phyloP scores from a whole-genome alignment of 805 yeast species.

The Candida methanosorbosa region DNA sequence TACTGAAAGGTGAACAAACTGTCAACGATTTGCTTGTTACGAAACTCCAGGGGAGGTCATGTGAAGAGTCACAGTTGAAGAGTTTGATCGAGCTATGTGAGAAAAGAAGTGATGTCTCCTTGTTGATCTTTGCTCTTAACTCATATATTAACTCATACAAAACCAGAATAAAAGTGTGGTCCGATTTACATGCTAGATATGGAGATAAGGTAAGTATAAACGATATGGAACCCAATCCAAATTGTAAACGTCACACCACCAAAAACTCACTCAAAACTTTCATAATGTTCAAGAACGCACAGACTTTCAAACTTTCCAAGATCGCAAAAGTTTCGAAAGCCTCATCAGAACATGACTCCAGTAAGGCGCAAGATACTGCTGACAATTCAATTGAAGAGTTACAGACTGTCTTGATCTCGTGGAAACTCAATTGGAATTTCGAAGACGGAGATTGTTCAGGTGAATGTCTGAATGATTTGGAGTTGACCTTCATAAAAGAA shows the following conservation, averaged over 20 bases:
- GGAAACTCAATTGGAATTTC: not conserved
- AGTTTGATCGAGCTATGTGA: slow-evolving; percentile 6
- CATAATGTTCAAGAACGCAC: no score
- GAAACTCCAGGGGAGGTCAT: slow-evolving; percentile 3
- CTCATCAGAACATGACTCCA: no score
- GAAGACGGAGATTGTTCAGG: slow-evolving; percentile 1
- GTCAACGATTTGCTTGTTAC: slow-evolving; percentile 6
- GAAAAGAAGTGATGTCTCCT: slow-evolving; percentile 12
- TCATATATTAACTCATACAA: slow-evolving; percentile 13
- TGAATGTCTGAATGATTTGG: not conserved
- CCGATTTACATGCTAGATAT: not conserved
- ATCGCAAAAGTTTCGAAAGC: no score
- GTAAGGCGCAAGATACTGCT: no score
- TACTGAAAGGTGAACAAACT: slow-evolving; percentile 6
- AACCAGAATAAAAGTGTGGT: slow-evolving; percentile 6
- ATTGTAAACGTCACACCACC: no score
- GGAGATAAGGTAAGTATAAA: no score
- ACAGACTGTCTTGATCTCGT: not conserved
- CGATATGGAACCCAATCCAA: no score
- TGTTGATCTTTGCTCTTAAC: slow-evolving; percentile 15
- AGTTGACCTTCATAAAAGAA: not conserved
- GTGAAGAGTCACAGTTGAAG: slow-evolving; percentile 10
- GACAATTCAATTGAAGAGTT: no score
- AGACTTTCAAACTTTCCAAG: no score
- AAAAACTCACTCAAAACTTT: no score